Evolutionary conservation across 176 grass and related monocot genomes (phyloP), one percentile per base, ranked within the genome.

Genomic region (Miscanthus lutarioriparius): DNA sequence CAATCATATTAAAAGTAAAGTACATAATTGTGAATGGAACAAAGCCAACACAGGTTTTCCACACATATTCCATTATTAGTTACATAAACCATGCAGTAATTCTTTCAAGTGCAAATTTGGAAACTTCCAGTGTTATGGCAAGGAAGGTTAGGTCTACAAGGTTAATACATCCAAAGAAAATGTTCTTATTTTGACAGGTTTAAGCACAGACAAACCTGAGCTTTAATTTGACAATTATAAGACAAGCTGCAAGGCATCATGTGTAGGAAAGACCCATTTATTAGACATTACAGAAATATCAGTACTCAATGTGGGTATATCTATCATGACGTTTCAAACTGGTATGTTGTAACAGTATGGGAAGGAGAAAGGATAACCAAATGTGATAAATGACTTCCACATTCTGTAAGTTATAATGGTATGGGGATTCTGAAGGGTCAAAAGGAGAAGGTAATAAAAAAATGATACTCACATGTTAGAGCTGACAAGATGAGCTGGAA

Each of bases 401-500:
- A 69, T 45, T 68, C 9, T 8, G 28, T 48, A 27, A 82, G 26
- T 17, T 23, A 28, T 8, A 74, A 11, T 43, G 15, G 59, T 43
- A 41, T 1, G 4, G 73, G 7, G 40, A 68, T 19, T 28, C 14
- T 16, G 8, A 17, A 62, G 62, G 7, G 0, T 38, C 48, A 28
- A 51, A 63, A 64, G 12, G 33, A 25, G 22, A 49, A 4, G 56
- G 14, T 36, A 28, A 37, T 14, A 47, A 70, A 47, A 47, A 75
- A 74, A n/a, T 19, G 54, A 22, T 43, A 88, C 94, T 88, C 80
- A 97, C 91, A 91, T 75, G 94, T 80, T 48, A 97, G 85, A 47
- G 89, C 80, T 47, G 94, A 97, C 36, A 97, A 59, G 37, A 87
- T 84, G 58, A 98, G 89, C 74, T 95, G 95, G 78, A 98, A 95